Base-by-base conservation (phyloP, 768 basidiomycete species). In the Auricularia sp. region DNA sequence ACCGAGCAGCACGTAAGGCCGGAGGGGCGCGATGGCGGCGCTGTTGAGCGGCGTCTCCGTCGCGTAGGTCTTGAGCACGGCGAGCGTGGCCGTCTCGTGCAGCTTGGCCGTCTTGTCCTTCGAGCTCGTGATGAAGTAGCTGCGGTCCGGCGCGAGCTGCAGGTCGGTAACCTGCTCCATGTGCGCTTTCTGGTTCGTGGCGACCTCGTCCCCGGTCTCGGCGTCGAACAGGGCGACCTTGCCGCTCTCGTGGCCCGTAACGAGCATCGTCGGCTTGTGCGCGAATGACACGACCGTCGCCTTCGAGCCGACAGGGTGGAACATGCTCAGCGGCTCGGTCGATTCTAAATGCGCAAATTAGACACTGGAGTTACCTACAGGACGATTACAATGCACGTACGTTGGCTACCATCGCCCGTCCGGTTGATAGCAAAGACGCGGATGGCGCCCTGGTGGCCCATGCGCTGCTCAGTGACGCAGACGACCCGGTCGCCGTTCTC, bases 1-100 rank as follows among this genome's bases (percentile, higher is more conserved):
- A 54, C 97, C 97, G 29, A 97, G 80, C 36, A 98, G 83, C 53
- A 95, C 91, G 71, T 94, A 98, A 61, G 95, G 96, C 69, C 86
- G 83, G 64, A 82, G 81, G 6, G 91, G 91, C 3, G 93, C 83
- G 56, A 97, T 81, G 14, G 93, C 86, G 1, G 96, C 96, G 67
- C 91, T 93, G 77, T 99, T 99, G 64, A 99, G 77, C 0, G 95
- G 95, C 2, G 96, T 97, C 75, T 98, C 93, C 1, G 95, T 96
- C 11, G 84, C 77, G 76, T 81, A 98, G 2, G 93, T 94, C 77
- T 99, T 99, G 78, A 99, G 87, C 60, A 93, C 89, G 70, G 85
- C 83, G 14, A 99, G 79, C 39, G 85, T 92, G 75, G 90, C 90
- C 61, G 90, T 90, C 69, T 95, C 93, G 70, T 95, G 92, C 77